Evolutionary conservation across 345 rosid genomes (phyloP).

Genomic region (Salix dunnii): DNA sequence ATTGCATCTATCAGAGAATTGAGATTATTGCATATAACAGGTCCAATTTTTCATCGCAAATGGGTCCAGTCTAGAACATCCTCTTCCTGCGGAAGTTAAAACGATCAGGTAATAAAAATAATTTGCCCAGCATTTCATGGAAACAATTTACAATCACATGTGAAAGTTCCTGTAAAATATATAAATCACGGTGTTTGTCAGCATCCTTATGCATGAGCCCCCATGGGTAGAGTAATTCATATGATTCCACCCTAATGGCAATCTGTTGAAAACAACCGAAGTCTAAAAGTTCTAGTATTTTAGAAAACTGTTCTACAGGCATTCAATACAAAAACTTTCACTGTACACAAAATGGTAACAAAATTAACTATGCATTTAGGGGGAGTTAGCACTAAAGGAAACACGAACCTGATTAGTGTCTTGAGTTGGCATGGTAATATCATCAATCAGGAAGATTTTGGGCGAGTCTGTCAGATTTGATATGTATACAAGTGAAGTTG

Average conservation of each 20-base stretch:
- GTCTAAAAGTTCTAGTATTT: background rate
- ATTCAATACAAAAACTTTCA: background rate
- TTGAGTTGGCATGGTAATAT: conserved; percentile 56
- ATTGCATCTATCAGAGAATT: background rate
- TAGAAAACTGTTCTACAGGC: background rate
- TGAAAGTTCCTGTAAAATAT: background rate
- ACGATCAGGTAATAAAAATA: background rate
- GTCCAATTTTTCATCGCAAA: background rate
- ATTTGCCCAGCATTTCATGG: background rate
- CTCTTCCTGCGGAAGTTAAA: background rate
- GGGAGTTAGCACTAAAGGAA: background rate
- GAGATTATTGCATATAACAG: background rate
- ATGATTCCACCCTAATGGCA: background rate
- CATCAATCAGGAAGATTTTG: conserved; percentile 77
- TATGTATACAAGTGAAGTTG: conserved; percentile 67
- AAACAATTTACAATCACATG: background rate
- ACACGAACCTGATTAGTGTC: conserved; percentile 83
- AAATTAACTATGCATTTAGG: background rate
- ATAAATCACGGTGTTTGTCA: background rate
- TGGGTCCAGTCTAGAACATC: background rate
- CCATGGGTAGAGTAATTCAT: background rate
- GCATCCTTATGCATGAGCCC: background rate
- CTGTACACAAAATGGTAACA: background rate
- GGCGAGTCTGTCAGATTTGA: conserved; percentile 73
- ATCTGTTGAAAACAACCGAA: background rate